Evolutionary conservation across 164 flowering plant species (phyloP), one percentile per base, ranked within the genome.

Genomic region (Platanus orientalis): DNA sequence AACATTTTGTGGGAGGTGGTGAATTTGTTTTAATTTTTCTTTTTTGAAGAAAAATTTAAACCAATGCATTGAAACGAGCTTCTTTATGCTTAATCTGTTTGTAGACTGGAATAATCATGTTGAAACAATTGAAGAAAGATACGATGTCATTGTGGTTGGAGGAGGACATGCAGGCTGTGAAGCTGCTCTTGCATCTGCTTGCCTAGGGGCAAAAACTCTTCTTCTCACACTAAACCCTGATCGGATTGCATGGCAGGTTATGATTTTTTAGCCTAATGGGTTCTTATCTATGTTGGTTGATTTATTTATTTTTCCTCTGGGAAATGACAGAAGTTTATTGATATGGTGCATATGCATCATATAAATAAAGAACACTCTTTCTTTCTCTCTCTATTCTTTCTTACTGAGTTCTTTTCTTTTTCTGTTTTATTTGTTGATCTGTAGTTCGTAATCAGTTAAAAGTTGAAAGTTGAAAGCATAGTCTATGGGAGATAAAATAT

Each of bases 81-180:
- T 45, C 53, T 53, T 17, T 28, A 5, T 5, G 36, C 24, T 59
- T 54, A n/a, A 27, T 62, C 12, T 61, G 2, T 61, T 64, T 72
- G 50, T 68, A 84, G 91, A 68, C 0, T 55, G 69, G 70, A 69
- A 45, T 17, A 27, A 32, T 65, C 48, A 53, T 55, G 50, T 28
- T 64, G 86, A 72, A 44, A 57, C 62, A 26, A 59, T 7, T 56
- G 87, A 78, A 66, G 97, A 87, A 74, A 84, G 70, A 70, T 94
- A 79, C 69, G 97, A 94, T 70, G 98, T 94, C 20, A 94, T 94
- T 65, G 96, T 90, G 61, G 97, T 94, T 36, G 98, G 97, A 69
- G 98, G 97, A 57, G 98, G 98, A 23, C 98, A 94, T 73, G 98
- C 98, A 20, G 98, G 98, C 16, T 94, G 98, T 73, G 98, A 94